Evolutionary conservation across 2,329 filamentous ascomycete species (phyloP), one percentile per base, ranked within the genome.

Genomic region (Alternaria sp.): DNA sequence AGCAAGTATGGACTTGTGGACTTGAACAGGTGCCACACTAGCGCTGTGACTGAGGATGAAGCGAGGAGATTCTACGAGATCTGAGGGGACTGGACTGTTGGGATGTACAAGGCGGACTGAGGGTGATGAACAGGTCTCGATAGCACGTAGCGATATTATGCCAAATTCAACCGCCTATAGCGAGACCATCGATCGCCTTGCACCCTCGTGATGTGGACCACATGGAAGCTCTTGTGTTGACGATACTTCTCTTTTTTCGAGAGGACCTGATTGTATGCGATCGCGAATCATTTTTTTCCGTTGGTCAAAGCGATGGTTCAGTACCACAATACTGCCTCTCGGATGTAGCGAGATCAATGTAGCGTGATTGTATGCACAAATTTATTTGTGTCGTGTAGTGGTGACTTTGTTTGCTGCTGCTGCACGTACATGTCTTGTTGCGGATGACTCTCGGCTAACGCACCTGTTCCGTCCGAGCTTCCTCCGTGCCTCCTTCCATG

Each of bases 1-100:
- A 87, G 85, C 45, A 88, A 84, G 69, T 81, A 97, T 60, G 92
- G 94, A 0, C 82, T 97, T 75, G 89, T 98, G 71, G 89, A 92
- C 66, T 83, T 85, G 56, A 84, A 81, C 51, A 83, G 88, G 72
- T 87, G 86, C 3, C 88, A 91, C 46, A 82, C 84, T 18, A 94
- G 91, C 1, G 83, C 87, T 28, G 88, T 94, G 5, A 87, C 86
- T 0, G 86, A 88, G 55, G 88, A 92, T 47, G 90, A 94, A 72
- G 93, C 91, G n/a, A 87, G 71, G 64, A 69, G 72, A 28, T 79
- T 80, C 33, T 79, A 77, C 47, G 71, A 73, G 54, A 57, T 63
- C 12, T 73, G 55, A 61, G n/a, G 26, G 41, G 15, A 44, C 25
- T 49, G 41, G 1, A 33, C 14, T 21, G 20, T n/a, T 2, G 37